Evolutionary conservation across 148 eudicot genomes (phyloP).

Genomic region (Rhododendron mucronatum): DNA sequence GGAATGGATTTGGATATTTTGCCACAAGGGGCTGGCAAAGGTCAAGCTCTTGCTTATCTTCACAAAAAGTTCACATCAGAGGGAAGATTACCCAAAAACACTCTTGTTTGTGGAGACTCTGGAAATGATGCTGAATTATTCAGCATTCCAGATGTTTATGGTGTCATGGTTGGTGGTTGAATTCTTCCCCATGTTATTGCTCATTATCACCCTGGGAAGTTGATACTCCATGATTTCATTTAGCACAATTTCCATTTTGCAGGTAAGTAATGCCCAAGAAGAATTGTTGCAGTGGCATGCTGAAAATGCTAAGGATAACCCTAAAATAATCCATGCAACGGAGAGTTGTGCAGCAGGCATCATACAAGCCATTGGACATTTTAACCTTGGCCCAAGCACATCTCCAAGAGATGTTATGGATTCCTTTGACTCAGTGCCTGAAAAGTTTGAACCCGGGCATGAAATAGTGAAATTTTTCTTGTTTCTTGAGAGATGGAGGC

Average conservation of each 20-base stretch:
- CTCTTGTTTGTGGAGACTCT: slow-evolving; percentile 75
- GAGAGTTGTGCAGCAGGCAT: slow-evolving; percentile 80
- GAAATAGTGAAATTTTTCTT: slow-evolving; percentile 57
- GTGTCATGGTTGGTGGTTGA: slow-evolving; percentile 62
- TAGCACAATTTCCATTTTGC: slow-evolving; percentile 13
- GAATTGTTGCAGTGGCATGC: slow-evolving; percentile 66
- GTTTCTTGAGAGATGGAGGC: slow-evolving; percentile 57
- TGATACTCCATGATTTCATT: slow-evolving; percentile 3
- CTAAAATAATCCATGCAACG: slow-evolving; percentile 56
- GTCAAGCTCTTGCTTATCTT: slow-evolving; percentile 75
- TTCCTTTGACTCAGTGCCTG: slow-evolving; percentile 28
- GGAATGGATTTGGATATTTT: slow-evolving; percentile 68
- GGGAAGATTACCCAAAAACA: slow-evolving; percentile 45
- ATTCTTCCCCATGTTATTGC: slow-evolving; percentile 7
- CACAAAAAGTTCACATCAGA: slow-evolving; percentile 51
- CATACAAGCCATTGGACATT: slow-evolving; percentile 70
- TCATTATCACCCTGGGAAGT: not conserved
- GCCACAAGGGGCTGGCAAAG: slow-evolving; percentile 81
- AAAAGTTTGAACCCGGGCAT: slow-evolving; percentile 44
- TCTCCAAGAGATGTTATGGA: slow-evolving; percentile 56
- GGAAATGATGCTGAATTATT: slow-evolving; percentile 79
- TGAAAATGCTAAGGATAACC: slow-evolving; percentile 61
- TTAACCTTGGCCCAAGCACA: slow-evolving; percentile 50
- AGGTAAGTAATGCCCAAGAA: slow-evolving; percentile 79
- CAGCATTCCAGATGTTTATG: slow-evolving; percentile 64